phyloP scores from a whole-genome alignment of 768 basidiomycete species.

The Asterophora lycoperdoides region DNA sequence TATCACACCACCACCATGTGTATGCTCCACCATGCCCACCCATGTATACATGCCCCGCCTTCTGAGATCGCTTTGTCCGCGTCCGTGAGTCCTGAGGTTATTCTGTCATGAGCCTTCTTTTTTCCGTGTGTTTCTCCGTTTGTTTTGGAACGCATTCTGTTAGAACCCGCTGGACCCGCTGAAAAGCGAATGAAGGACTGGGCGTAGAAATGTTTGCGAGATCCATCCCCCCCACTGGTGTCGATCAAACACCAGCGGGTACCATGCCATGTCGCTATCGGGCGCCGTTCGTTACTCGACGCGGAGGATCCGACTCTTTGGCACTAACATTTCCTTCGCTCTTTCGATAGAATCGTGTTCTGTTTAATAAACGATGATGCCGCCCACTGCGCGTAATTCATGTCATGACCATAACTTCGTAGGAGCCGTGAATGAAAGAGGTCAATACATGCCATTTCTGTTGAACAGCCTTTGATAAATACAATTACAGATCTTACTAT shows the following conservation, averaged over 20 bases:
- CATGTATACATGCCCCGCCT: conserved; percentile 21
- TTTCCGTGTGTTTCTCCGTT: conserved; percentile 7
- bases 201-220: conserved; percentile 95
- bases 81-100: conserved; percentile 3
- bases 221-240: conserved; percentile 47
- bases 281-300: conserved; percentile 55
- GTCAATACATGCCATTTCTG: too few species aligned
- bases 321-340: conserved; percentile 47
- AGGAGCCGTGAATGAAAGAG: too few species aligned
- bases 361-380: neutral
- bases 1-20: conserved; percentile 11
- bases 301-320: conserved; percentile 70
- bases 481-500: conserved; percentile 12
- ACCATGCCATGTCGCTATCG: conserved; percentile 77
- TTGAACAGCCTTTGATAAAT: neutral
- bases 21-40: conserved; percentile 18
- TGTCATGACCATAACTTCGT: too few species aligned
- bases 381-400: too few species aligned
- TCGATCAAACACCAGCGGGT: conserved; percentile 58
- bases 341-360: conserved; percentile 4
- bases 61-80: conserved; percentile 19
- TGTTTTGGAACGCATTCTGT: conserved; percentile 60
- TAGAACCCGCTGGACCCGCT: conserved; percentile 86
- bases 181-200: conserved; percentile 67
- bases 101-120: neutral